Evolutionary conservation across 2,329 filamentous ascomycete species (phyloP), one percentile per base, ranked within the genome.

Genomic region (Beauveria varroae): DNA sequence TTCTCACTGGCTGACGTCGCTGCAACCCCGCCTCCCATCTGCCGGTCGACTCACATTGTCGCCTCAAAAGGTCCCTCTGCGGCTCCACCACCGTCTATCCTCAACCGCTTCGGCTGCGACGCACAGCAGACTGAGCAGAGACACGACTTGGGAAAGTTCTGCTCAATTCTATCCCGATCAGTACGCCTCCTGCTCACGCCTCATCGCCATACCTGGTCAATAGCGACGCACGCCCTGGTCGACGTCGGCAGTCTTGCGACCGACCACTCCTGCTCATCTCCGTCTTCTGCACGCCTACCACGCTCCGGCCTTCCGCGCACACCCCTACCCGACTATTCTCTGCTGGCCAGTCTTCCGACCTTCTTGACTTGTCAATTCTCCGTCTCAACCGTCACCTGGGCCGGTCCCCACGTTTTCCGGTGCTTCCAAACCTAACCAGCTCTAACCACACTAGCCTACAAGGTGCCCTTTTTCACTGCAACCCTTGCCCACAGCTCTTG

Each of bases 381-480:
- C 60, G 46, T 53, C 40, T 62, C 47, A 55, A 53, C 46, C 47
- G 34, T 49, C 41, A 28, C 26, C 43, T 49, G 44, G 8, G 30
- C 20, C 49, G 46, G 40, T 57, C 47, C 44, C 49, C 54, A 47
- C 54, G 54, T 28, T 57, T 40, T 47, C 54, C 62, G 57, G 52
- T 60, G 22, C 47, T 53, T 57, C 59, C 53, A 64, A 56, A 54
- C 55, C 43, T 64, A 46, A 51, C 49, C 57, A 62, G 63, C 61
- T 60, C 60, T 64, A 66, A 65, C 64, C 56, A 63, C 65, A 65
- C 66, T 68, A 67, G 49, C 55, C 65, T 68, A 67, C 22, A 46
- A 64, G 65, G 67, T 64, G 64, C 65, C 65, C 58, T 62, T 59
- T 65, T 43, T 65, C 61, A 57, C 63, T 67, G 63, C 62, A 64